Percentiles rank a stretch among this genome's conserved stretches.
Conservation (phyloP, 768 basidiomycete species). For the Gymnopilus dilepis region DNA sequence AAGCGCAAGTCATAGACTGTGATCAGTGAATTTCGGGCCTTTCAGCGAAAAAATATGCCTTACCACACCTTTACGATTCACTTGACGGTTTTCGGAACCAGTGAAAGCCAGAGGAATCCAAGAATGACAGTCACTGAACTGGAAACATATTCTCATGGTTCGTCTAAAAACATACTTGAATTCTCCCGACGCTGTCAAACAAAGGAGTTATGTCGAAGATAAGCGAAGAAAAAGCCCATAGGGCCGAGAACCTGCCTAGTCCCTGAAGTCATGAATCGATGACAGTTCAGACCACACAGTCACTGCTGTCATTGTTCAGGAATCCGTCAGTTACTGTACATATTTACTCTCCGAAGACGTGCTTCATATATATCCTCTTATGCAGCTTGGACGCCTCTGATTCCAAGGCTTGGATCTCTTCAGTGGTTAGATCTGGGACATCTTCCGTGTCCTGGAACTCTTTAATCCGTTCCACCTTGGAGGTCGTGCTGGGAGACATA, state of each 20-base stretch:
- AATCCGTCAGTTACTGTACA: not conserved
- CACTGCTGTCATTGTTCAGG: too few relatives aligned
- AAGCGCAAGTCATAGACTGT: too few relatives aligned
- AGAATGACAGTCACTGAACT: not conserved
- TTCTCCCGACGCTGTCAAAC: not conserved
- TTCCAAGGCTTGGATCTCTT: conserved; percentile 68
- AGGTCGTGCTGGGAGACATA: conserved; percentile 44
- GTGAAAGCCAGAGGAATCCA: too few relatives aligned
- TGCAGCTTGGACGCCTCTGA: conserved; percentile 54
- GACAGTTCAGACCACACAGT: too few relatives aligned
- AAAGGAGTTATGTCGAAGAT: not conserved
- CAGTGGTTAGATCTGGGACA: conserved; percentile 57
- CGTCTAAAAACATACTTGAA: not conserved
- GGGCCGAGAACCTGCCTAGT: not conserved
- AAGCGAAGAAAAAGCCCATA: not conserved
- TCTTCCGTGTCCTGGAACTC: conserved; percentile 46
- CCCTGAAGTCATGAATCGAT: not conserved
- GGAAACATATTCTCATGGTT: not conserved
- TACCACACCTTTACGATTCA: too few relatives aligned
- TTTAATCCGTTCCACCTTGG: conserved; percentile 51
- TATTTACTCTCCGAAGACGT: conserved; percentile 35
- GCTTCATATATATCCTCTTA: conserved; percentile 47
- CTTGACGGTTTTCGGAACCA: too few relatives aligned
- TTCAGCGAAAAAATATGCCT: too few relatives aligned
- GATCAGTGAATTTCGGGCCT: too few relatives aligned